phyloP scores from a whole-genome alignment of 805 yeast species.

The Metschnikowia chrysomelidarum region DNA sequence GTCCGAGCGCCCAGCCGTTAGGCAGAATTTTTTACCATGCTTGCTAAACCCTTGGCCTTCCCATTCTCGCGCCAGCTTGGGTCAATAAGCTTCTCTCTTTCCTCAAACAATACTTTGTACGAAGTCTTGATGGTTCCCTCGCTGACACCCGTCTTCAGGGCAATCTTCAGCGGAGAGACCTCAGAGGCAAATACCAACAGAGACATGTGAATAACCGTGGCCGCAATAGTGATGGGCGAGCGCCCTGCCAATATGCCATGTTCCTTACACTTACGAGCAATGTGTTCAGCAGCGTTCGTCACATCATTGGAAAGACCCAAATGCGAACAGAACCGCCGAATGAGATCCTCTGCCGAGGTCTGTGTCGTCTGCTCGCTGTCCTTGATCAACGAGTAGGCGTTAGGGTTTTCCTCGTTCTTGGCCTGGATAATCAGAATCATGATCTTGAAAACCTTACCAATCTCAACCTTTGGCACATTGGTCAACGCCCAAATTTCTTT shows the following conservation, averaged over 20 bases:
- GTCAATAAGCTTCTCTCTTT: slow-evolving; percentile 63
- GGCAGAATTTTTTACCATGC: slow-evolving; percentile 9
- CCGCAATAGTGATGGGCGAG: slow-evolving; percentile 96
- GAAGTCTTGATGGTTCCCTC: slow-evolving; percentile 96
- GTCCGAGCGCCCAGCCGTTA: too few species aligned
- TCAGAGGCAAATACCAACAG: slow-evolving; percentile 82
- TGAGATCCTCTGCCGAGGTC: slow-evolving; percentile 90
- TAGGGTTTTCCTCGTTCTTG: slow-evolving; percentile 53
- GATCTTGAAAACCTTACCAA: slow-evolving; percentile 85
- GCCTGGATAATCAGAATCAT: slow-evolving; percentile 54
- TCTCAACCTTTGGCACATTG: slow-evolving; percentile 89
- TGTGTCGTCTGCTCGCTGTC: slow-evolving; percentile 69
- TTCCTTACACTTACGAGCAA: slow-evolving; percentile 86
- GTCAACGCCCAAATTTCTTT: slow-evolving; percentile 95
- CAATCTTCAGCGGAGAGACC: slow-evolving; percentile 73
- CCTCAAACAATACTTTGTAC: slow-evolving; percentile 77
- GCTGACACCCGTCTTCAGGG: slow-evolving; percentile 92
- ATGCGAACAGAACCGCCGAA: slow-evolving; percentile 94
- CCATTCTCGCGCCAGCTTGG: slow-evolving; percentile 73
- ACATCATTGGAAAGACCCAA: slow-evolving; percentile 82
- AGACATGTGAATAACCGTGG: slow-evolving; percentile 94
- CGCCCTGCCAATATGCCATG: slow-evolving; percentile 94
- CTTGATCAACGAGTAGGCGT: slow-evolving; percentile 37
- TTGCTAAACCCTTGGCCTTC: slow-evolving; percentile 45
- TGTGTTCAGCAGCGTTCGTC: slow-evolving; percentile 88